Evolutionary conservation across 192 early-diverging fungal species (phyloP).

Genomic region (Jimgerdemannia lactiflua): DNA sequence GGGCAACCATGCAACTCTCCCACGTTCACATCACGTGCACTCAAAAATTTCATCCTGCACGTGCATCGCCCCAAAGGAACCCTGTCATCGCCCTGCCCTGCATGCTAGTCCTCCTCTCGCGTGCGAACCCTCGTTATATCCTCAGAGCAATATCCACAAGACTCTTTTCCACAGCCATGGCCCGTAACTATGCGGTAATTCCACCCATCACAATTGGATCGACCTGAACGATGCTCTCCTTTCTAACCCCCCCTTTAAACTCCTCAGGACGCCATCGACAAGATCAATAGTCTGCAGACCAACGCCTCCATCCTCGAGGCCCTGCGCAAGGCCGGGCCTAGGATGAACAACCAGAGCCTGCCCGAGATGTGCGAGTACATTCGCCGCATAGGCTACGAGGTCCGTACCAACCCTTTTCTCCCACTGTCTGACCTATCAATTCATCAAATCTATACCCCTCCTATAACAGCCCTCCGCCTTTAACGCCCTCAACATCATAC

Average conservation of each 20-base stretch:
- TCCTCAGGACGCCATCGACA: constrained; percentile 68
- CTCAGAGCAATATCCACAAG: too few relatives aligned
- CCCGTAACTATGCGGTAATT: neutral
- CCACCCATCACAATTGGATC: neutral
- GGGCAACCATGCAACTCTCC: too few relatives aligned
- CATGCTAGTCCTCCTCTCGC: too few relatives aligned
- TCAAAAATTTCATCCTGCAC: too few relatives aligned
- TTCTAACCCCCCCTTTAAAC: neutral
- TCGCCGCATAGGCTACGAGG: constrained; percentile 73
- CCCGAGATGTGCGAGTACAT: constrained; percentile 67
- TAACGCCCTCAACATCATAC: constrained; percentile 73
- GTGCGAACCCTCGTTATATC: too few relatives aligned
- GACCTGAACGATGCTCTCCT: neutral
- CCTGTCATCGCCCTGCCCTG: too few relatives aligned
- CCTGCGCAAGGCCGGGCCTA: constrained; percentile 63
- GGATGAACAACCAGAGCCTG: constrained; percentile 55
- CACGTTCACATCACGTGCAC: too few relatives aligned
- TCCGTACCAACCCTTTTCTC: constrained; percentile 18
- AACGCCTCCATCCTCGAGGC: constrained; percentile 77
- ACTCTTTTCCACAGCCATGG: neutral
- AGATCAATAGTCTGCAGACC: constrained; percentile 83
- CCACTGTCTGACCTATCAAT: constrained; percentile 2
- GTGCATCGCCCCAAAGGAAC: too few relatives aligned
- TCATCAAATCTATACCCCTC: neutral
- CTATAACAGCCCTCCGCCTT: constrained; percentile 54